Evolutionary conservation across 805 yeast genomes (phyloP), one percentile per base, ranked within the genome.

Genomic region (Dipodascus albidus): DNA sequence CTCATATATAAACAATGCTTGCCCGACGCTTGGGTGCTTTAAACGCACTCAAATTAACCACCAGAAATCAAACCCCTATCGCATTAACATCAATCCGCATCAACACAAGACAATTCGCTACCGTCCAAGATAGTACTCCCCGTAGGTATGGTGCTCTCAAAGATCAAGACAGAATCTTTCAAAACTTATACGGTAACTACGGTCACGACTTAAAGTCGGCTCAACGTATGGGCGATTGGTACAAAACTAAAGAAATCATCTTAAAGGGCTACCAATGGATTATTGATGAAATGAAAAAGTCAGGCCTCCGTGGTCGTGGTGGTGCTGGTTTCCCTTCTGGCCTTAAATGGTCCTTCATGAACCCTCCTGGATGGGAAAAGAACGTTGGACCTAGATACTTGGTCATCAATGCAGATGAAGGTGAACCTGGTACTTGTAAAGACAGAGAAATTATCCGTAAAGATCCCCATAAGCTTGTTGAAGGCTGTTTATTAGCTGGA

Each of bases 311-410:
- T 67, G 96, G 96, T 55, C 81, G 96, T 70, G 96, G 96, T 55
- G 96, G 96, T 64, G 96, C 96, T 49, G 96, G 96, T 17, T 87
- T 87, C 76, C 96, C 96, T 53, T 80, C 89, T 22, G 96, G 96
- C 31, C 77, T 87, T 64, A 87, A 87, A 70, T 87, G 95, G 95
- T 85, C 93, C 22, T 87, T 87, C 67, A 87, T 87, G 96, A 87
- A 87, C 71, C 96, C 96, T 49, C 96, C 96, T 53, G 93, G 93
- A 55, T 87, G 96, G 96, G 95, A 87, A 57, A 87, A 87, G 66
- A 87, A 87, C 70, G 72, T 71, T 15, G 96, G 96, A n/a, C 93
- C 96, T 57, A 79, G 95, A 64, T 86, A 86, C 67, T 76, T 87
- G 61, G 95, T 87, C 50, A 88, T 87, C 63, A 87, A 87, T 69